Conservation (phyloP, 208 protist genomes). For the Naegleria gruberi region DNA sequence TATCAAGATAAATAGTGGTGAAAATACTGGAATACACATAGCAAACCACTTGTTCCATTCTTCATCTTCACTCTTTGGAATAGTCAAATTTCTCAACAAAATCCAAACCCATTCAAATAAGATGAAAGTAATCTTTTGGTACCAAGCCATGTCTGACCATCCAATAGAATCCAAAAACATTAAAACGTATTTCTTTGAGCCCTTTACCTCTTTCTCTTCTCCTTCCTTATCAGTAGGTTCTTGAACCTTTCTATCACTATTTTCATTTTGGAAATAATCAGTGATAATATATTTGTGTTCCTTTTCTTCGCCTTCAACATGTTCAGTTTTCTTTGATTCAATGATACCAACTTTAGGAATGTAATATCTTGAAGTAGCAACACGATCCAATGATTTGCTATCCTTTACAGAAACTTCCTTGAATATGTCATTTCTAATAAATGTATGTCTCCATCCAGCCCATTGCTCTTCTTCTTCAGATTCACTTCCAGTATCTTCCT, state of each 20-base stretch:
- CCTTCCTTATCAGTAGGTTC: background rate
- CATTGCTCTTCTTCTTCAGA: background rate
- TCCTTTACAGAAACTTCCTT: background rate
- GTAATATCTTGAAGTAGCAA: background rate
- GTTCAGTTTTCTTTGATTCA: background rate
- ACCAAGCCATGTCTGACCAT: background rate
- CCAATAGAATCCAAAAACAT: background rate
- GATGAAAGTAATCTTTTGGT: background rate
- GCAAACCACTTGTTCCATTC: conserved; percentile 10
- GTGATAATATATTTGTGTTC: background rate
- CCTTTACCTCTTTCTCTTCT: background rate
- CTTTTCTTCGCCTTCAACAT: background rate
- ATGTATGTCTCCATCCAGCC: background rate
- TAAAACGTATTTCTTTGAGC: background rate
- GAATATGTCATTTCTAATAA: background rate
- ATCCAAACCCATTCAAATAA: background rate
- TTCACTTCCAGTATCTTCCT: background rate
- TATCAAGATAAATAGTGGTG: background rate
- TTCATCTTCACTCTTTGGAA: background rate
- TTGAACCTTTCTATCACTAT: background rate
- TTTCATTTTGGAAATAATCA: background rate
- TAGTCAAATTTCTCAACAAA: background rate
- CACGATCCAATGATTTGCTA: background rate
- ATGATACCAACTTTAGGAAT: background rate
- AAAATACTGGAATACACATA: background rate